Base-by-base conservation (phyloP, 768 basidiomycete species). In the Roridomyces roridus region DNA sequence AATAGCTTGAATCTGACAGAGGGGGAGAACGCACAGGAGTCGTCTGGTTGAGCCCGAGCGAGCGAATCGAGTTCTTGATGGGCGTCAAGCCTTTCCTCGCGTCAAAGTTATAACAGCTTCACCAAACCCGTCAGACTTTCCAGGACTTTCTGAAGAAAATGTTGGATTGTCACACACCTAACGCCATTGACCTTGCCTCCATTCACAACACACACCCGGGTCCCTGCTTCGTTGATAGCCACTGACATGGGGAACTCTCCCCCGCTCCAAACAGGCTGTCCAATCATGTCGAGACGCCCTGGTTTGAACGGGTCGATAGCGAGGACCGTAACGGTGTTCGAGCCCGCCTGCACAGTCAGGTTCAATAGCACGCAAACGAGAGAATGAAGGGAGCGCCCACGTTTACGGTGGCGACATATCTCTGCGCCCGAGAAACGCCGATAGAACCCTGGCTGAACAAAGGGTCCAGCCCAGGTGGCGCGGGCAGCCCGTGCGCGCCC, bases 241-340 rank as follows among this genome's bases (percentile, higher is more conserved):
- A 78, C 46, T 4, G 76, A 72, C 42, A 70, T 67, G 11, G 76
- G 76, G 66, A 77, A 78, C 47, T 78, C 75, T 18, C 77, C 77
- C 28, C 68, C 72, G 10, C 66, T 70, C 6, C 67, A 66, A 5
- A 72, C 69, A 3, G 75, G 75, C 20, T 68, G 60, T 14, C 75
- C 76, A 45, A 78, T 59, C 54, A 65, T 60, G 12, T 46, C 48
- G 34, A 78, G 59, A 12, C 63, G 51, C 1, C 64, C 65, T 0
- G 77, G 77, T 34, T 74, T 66, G 39, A 59, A 50, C 4, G 60
- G 59, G 61, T 76, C 64, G 51, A 78, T 77, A 17, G 48, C 56
- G 60, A 77, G 76, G 24, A 75, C 63, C 6, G 73, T 63, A 20
- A 74, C 60, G 9, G 74, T 76, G 65, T 74, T 74, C 1, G 76